Conservation (phyloP, 495 filamentous ascomycete genomes). For the Staphylotrichum longicolle region DNA sequence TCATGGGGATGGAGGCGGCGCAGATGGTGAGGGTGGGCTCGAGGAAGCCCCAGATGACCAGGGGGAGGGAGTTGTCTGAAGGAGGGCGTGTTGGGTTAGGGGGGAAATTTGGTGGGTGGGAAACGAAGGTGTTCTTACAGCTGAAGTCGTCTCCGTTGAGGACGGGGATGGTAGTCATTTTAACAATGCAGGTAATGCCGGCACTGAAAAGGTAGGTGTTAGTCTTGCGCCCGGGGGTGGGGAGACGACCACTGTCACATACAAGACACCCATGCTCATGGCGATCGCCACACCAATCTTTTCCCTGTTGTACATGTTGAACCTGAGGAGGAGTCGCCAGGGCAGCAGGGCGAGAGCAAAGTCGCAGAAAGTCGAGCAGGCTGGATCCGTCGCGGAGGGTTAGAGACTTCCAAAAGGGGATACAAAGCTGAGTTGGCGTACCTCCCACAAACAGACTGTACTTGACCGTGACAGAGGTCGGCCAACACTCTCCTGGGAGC, state of each 20-base stretch:
- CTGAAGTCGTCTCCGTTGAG: conserved; percentile 27
- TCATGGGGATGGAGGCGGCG: conserved; percentile 33
- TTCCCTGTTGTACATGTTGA: conserved; percentile 32
- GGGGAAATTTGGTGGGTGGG: background rate
- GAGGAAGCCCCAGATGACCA: conserved; percentile 32
- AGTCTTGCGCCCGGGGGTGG: background rate
- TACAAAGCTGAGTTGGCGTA: conserved; percentile 5
- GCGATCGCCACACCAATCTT: conserved; percentile 33
- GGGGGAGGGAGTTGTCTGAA: conserved; percentile 24
- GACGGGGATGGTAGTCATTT: conserved; percentile 25
- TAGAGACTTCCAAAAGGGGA: background rate
- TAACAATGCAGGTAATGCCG: conserved; percentile 29
- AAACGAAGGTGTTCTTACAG: conserved; percentile 22
- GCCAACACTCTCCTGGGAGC: conserved; percentile 39
- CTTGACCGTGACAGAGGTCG: conserved; percentile 9
- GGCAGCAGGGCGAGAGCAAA: conserved; percentile 29
- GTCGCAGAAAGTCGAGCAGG: conserved; percentile 30
- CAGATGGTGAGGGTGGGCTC: conserved; percentile 35
- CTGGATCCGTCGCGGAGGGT: conserved; percentile 7
- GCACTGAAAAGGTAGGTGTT: conserved; percentile 18
- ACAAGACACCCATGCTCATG: conserved; percentile 37
- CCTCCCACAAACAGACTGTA: conserved; percentile 22
- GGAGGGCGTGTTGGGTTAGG: background rate
- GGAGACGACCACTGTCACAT: background rate
- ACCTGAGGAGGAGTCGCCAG: conserved; percentile 29